Evolutionary conservation across 768 basidiomycete genomes (phyloP).

Genomic region (Pleurotus tuoliensis): DNA sequence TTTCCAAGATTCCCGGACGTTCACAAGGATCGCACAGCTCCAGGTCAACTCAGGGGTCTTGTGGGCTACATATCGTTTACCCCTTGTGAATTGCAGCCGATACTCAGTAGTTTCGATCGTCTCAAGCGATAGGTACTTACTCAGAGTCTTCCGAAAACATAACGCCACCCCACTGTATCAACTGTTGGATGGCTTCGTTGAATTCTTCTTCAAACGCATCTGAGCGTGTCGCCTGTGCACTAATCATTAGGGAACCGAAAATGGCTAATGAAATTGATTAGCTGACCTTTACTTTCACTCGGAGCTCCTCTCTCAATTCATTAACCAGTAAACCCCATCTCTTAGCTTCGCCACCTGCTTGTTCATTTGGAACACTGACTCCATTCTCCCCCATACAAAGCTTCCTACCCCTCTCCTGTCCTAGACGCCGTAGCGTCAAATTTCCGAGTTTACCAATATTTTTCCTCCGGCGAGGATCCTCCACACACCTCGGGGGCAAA

Average conservation of each 20-base stretch:
- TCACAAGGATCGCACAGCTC: conserved; percentile 64
- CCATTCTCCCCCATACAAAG: conserved; percentile 49
- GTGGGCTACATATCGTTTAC: conserved; percentile 72
- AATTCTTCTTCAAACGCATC: conserved; percentile 68
- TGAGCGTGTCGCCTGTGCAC: conserved; percentile 48
- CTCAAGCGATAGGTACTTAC: conserved; percentile 39
- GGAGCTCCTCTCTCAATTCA: conserved; percentile 53
- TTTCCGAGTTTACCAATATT: conserved; percentile 75
- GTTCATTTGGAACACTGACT: conserved; percentile 29
- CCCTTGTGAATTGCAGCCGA: conserved; percentile 36
- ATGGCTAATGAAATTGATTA: conserved; percentile 2
- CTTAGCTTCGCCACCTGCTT: conserved; percentile 66
- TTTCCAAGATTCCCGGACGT: conserved; percentile 60
- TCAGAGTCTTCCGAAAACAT: conserved; percentile 58
- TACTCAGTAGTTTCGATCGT: conserved; percentile 10
- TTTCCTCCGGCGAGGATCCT: conserved; percentile 71
- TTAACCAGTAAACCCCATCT: conserved; percentile 72
- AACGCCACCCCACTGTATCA: conserved; percentile 71
- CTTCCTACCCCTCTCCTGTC: conserved; percentile 58
- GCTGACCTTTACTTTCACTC: conserved; percentile 52
- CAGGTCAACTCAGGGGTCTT: conserved; percentile 63
- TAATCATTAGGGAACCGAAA: conserved; percentile 2
- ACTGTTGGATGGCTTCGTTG: conserved; percentile 73
- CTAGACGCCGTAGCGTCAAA: conserved; percentile 60
- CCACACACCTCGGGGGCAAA: conserved; percentile 70